Evolutionary conservation across 257 asterid species (phyloP), one percentile per base, ranked within the genome.

Genomic region (Solanum tarapatanum): DNA sequence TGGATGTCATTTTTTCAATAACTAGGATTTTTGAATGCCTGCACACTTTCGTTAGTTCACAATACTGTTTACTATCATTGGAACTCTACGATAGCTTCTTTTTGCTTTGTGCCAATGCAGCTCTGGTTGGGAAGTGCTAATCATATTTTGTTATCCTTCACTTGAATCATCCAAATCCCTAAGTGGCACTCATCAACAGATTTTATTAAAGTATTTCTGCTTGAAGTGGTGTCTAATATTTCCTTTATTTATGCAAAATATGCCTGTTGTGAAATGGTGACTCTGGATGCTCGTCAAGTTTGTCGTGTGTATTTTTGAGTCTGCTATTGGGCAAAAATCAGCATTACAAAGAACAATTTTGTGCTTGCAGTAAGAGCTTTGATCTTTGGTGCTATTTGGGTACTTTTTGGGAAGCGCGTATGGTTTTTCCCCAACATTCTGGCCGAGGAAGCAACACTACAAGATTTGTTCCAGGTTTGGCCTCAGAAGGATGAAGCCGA

Each of bases 361-460:
- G 9, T 80, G 26, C 33, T 86, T 91, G 93, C 94, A 97, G 99
- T 94, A 90, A 93, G 99, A 91, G 99, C 95, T 87, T 74, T 97
- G 87, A 88, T 90, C 88, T 97, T 97, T 85, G 99, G 99, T 83
- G 79, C 93, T 88, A 79, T 94, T 35, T 97, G 98, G 98, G 90
- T 97, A 87, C 58, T 91, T 86, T 92, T 95, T 37, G 99, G 99
- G 68, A 97, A 95, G 90, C 95, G 98, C 68, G 94, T 97, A 16
- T 97, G 99, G 99, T 91, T 97, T 90, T 97, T 97, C 96, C 99
- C 99, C 11, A 97, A 96, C 89, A 97, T 97, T 88, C 99, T 97
- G 85, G 99, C 99, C 0, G 99, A 96, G 93, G 99, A 97, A 92
- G 99, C 99, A 84, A 97, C 99, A 5, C 94, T 97, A 1, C 94